Percentiles rank a stretch among this genome's conserved stretches.
Evolutionary conservation across 441 rosid genomes (phyloP).

Genomic region (Bruguiera hainesii): DNA sequence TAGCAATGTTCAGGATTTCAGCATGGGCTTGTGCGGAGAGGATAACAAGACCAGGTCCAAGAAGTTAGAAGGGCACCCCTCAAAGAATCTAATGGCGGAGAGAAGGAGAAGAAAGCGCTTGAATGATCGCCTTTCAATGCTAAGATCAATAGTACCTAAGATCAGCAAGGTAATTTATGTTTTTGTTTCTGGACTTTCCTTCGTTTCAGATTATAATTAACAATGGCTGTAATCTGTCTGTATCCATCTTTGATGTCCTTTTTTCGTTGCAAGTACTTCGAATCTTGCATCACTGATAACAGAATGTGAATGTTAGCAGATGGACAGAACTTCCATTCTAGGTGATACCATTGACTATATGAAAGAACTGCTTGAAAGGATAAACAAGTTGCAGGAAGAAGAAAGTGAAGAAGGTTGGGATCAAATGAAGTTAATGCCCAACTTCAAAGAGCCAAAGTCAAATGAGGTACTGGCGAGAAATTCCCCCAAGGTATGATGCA

Average conservation of each 20-base stretch:
- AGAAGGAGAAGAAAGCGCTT: conserved; percentile 86
- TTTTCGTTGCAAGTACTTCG: conserved; percentile 10
- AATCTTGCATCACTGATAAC: conserved; percentile 8
- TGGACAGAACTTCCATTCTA: conserved; percentile 95
- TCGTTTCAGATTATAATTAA: background rate
- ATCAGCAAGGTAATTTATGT: conserved; percentile 68
- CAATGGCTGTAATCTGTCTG: background rate
- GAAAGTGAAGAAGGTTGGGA: conserved; percentile 39
- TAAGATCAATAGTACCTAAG: conserved; percentile 94
- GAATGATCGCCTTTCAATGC: conserved; percentile 92
- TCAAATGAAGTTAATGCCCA: conserved; percentile 32
- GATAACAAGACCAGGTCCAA: conserved; percentile 52
- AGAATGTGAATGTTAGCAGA: conserved; percentile 37
- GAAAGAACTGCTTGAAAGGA: conserved; percentile 89
- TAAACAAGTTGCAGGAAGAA: conserved; percentile 64
- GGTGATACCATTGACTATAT: conserved; percentile 96
- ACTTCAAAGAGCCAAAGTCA: conserved; percentile 50
- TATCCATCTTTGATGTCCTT: background rate
- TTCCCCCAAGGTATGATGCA: conserved; percentile 68
- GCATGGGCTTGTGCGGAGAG: conserved; percentile 38
- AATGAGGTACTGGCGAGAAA: conserved; percentile 60
- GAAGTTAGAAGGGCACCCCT: conserved; percentile 86
- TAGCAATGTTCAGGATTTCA: conserved; percentile 23
- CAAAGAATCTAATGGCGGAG: conserved; percentile 95
- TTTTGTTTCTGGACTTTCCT: conserved; percentile 1